Evolutionary conservation across 2,329 filamentous ascomycete genomes (phyloP).

Genomic region (Aphanocladium album): DNA sequence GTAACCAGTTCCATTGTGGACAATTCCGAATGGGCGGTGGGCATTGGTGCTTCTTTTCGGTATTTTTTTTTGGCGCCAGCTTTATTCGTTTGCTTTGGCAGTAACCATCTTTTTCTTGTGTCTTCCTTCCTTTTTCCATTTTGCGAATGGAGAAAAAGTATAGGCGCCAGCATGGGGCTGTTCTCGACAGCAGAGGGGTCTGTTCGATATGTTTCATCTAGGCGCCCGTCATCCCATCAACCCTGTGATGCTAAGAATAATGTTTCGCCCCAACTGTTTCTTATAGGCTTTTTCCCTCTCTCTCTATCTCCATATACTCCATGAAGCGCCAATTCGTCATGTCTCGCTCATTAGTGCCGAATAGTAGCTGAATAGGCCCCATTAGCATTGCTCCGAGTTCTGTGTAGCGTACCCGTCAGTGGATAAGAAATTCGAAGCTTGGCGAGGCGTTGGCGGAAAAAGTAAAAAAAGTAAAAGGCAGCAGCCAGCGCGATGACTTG

Average conservation of each 20-base stretch:
- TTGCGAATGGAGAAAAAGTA: neutral
- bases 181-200: neutral
- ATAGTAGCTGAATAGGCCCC: neutral
- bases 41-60: conserved; percentile 1
- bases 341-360: neutral
- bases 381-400: neutral
- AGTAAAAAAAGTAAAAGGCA: neutral
- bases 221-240: conserved; percentile 7
- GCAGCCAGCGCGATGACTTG: neutral
- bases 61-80: neutral
- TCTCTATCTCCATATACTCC: neutral
- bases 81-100: neutral
- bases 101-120: neutral
- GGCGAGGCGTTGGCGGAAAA: conserved; percentile 7
- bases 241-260: conserved; percentile 1
- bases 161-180: conserved; percentile 8
- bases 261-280: neutral
- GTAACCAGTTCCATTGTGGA: neutral
- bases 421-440: neutral
- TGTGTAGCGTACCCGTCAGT: conserved; percentile 6
- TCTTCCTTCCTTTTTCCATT: neutral
- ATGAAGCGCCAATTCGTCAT: conserved; percentile 1
- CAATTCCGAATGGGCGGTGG: conserved; percentile 8
- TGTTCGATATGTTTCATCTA: conserved; percentile 10
- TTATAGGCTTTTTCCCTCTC: neutral